Conservation (phyloP, 805 yeast species). For the Pichia paraexigua region DNA sequence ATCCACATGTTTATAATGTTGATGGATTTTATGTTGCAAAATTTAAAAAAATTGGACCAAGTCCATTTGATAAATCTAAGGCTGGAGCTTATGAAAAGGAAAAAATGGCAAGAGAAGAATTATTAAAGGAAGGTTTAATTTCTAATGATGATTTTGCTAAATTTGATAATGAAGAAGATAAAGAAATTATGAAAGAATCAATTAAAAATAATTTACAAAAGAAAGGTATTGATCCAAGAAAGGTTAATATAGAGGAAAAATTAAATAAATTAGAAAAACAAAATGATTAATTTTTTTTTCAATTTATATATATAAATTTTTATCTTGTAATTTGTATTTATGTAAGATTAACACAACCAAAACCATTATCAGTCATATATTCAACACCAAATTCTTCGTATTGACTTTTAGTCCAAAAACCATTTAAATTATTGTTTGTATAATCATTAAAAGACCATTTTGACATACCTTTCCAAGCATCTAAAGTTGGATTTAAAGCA, state of each 20-base stretch:
- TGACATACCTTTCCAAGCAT: slow-evolving; percentile 94
- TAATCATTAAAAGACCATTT: slow-evolving; percentile 54
- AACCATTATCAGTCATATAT: slow-evolving; percentile 76
- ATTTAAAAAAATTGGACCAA: slow-evolving; percentile 81
- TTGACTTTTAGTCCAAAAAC: slow-evolving; percentile 45
- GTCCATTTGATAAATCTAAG: slow-evolving; percentile 76
- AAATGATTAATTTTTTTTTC: not conserved
- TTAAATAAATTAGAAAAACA: slow-evolving; percentile 11
- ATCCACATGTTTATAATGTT: slow-evolving; percentile 97
- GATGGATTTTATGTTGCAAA: slow-evolving; percentile 98
- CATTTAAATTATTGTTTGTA: slow-evolving; percentile 31
- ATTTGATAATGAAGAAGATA: slow-evolving; percentile 72
- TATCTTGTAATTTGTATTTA: not conserved
- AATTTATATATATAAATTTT: not conserved
- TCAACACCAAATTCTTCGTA: slow-evolving; percentile 87
- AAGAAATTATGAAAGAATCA: slow-evolving; percentile 58
- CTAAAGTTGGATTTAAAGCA: slow-evolving; percentile 64
- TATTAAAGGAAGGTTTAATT: slow-evolving; percentile 68
- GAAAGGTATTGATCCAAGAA: slow-evolving; percentile 66
- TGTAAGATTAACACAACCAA: slow-evolving; percentile 39
- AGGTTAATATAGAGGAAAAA: slow-evolving; percentile 25
- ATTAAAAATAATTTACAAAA: slow-evolving; percentile 57
- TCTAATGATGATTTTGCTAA: slow-evolving; percentile 74
- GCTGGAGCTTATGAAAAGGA: slow-evolving; percentile 89
- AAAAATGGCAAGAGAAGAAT: slow-evolving; percentile 70